Evolutionary conservation across 371 early-diverging fungal species (phyloP).

Genomic region (Rhizopus sp.): DNA sequence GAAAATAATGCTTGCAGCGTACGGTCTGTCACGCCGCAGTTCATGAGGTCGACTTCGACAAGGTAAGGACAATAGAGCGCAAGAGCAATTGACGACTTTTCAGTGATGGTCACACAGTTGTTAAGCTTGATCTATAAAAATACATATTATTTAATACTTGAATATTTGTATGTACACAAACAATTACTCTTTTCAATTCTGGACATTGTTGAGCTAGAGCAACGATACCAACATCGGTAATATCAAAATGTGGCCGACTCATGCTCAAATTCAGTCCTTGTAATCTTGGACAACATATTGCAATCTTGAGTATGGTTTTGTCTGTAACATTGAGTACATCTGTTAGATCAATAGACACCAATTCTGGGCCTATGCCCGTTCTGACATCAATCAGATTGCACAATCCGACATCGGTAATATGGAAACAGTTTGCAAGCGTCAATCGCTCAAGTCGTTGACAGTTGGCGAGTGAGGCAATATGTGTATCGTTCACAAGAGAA

Average conservation of each 20-base stretch:
- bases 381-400: slow-evolving; percentile 39
- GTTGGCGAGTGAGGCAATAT: slow-evolving; percentile 36
- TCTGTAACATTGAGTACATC: slow-evolving; percentile 41
- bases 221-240: slow-evolving; percentile 37
- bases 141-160: neutral
- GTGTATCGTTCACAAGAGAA: slow-evolving; percentile 41
- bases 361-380: slow-evolving; percentile 18
- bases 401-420: slow-evolving; percentile 51
- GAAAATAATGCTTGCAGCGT: slow-evolving; percentile 49
- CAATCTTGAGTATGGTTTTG: slow-evolving; percentile 30
- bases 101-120: slow-evolving; percentile 54
- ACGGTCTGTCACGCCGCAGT: slow-evolving; percentile 51
- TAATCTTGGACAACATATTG: slow-evolving; percentile 38
- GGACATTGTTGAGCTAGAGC: slow-evolving; percentile 32
- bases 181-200: slow-evolving; percentile 41
- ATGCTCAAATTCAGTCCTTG: slow-evolving; percentile 52
- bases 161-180: neutral
- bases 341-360: slow-evolving; percentile 48
- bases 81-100: slow-evolving; percentile 48
- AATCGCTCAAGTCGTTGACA: slow-evolving; percentile 62
- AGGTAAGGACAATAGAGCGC: slow-evolving; percentile 56
- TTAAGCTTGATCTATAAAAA: slow-evolving; percentile 60
- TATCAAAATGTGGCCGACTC: slow-evolving; percentile 32
- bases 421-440: slow-evolving; percentile 54
- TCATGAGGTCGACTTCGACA: slow-evolving; percentile 62